Evolutionary conservation across 2,329 filamentous ascomycete genomes (phyloP).

Genomic region (Trichoderma breve): DNA sequence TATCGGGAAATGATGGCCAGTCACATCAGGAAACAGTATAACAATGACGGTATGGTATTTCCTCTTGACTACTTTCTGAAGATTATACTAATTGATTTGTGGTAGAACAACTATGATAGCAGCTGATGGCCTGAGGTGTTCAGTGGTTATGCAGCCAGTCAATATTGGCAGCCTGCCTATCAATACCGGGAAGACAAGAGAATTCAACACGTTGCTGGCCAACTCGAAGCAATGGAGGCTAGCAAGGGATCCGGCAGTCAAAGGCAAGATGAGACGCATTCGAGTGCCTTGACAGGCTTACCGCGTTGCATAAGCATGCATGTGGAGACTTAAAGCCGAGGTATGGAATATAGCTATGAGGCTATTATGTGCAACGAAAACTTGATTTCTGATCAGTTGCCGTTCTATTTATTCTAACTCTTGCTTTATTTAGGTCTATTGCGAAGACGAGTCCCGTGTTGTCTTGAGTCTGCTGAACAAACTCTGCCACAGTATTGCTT

Average conservation of each 20-base stretch:
- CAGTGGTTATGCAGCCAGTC: not conserved
- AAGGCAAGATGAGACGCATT: not conserved
- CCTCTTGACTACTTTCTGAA: not conserved
- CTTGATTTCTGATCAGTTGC: not conserved
- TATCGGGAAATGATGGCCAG: not conserved
- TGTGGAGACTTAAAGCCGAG: slow-evolving; percentile 8
- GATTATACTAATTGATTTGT: not conserved
- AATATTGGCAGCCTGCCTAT: not conserved
- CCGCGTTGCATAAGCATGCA: not conserved
- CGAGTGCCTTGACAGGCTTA: not conserved
- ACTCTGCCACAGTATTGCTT: not conserved
- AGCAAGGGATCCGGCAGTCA: not conserved
- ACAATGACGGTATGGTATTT: not conserved
- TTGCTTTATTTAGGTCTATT: not conserved
- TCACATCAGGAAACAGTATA: not conserved
- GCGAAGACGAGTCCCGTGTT: not conserved
- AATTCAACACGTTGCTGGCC: not conserved
- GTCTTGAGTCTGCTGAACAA: not conserved
- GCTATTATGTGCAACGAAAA: not conserved
- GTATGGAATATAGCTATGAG: not conserved
- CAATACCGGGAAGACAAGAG: not conserved
- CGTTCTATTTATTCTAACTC: too few relatives aligned
- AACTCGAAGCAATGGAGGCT: not conserved
- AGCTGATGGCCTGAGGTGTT: not conserved
- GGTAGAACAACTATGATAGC: not conserved